A percentile compares a stretch with the other conserved stretches of the same genome.
Conservation (phyloP, 306 rosid genomes). For the Carpinus viminea region DNA sequence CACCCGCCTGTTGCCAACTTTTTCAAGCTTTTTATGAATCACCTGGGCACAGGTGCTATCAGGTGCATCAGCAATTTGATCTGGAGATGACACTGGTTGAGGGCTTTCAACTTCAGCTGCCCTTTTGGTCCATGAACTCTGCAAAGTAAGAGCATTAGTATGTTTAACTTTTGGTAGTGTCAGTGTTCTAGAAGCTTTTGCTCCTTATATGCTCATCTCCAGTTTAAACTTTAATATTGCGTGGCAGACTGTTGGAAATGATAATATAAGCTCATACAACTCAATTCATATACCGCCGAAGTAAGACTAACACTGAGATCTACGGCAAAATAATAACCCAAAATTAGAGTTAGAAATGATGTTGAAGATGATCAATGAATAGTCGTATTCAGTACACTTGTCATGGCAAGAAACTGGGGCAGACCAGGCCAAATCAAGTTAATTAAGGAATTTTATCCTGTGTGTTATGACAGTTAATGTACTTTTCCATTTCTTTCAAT, state of each 20-base stretch:
- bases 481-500: neutral
- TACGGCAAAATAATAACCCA: neutral
- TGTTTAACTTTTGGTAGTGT: neutral
- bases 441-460: neutral
- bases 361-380: neutral
- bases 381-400: neutral
- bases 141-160: conserved; percentile 29
- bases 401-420: neutral
- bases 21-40: conserved; percentile 41
- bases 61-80: conserved; percentile 41
- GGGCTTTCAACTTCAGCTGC: conserved; percentile 50
- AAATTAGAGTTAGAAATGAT: neutral
- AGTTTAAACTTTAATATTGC: neutral
- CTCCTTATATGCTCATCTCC: neutral
- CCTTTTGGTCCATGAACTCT: conserved; percentile 56
- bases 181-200: neutral
- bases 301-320: conserved; percentile 5
- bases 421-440: neutral
- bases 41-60: conserved; percentile 56
- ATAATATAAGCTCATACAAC: neutral
- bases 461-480: neutral
- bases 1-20: conserved; percentile 35
- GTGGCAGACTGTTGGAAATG: neutral
- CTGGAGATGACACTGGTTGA: conserved; percentile 41
- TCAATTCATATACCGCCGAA: no score